Evolutionary conservation across 306 rosid species (phyloP), one percentile per base, ranked within the genome.

Genomic region (Ziziphus jujuba): DNA sequence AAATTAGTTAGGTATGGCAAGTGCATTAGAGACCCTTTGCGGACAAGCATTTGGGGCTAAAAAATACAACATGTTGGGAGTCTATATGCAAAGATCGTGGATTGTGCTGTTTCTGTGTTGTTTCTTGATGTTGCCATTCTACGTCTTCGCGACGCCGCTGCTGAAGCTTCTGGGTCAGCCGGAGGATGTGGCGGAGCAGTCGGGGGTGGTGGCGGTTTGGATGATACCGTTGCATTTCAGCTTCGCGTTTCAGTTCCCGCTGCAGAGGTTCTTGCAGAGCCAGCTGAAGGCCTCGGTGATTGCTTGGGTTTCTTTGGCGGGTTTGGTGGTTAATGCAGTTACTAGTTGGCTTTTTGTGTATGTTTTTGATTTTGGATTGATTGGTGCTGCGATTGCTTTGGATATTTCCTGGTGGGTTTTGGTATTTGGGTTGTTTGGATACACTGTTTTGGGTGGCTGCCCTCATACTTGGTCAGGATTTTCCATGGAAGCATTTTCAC

Each of bases 11-110:
- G 93, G 93, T 34, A 89, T 89, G 96, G 96, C 91, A 5, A 89
- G 96, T 38, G 96, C 96, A 5, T 45, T 89, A 65, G 96, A 89
- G 76, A 89, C 96, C 5, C 78, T 89, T 5, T 89, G 96, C 65
- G 96, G 93, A 31, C 96, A 89, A 59, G 96, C 93, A 0, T 89
- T 79, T 65, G 91, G 93, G 35, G 96, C 89, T 10, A 87, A 75
- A 55, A 77, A 80, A 7, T 75, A 83, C 21, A 74, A 69, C 57
- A 79, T 89, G 93, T 48, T 89, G 34, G 96, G 96, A 0, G 63
- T 89, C 17, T 87, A 89, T 74, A 56, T 87, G 60, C 96, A 89
- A 25, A 69, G 96, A 25, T 87, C 96, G 0, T 87, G 91, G 87
- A 78, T 87, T 23, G 86, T 89, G 14, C 61, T 89, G 19, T 88